Conservation (phyloP, 805 yeast genomes). For the Lachancea waltii region DNA sequence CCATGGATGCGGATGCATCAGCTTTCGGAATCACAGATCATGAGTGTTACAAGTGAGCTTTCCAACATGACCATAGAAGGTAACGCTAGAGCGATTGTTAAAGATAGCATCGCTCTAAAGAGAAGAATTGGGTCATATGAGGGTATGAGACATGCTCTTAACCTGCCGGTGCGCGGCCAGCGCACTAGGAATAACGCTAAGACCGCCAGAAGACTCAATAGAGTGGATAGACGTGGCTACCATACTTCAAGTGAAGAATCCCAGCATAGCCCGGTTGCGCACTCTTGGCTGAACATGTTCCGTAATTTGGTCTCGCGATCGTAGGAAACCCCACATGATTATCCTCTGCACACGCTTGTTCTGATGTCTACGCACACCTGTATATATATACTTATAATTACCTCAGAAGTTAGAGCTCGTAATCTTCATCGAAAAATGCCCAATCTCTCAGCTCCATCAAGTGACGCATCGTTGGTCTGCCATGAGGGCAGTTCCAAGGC, state of each 20-base stretch:
- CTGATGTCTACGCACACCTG: background rate
- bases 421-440: conserved; percentile 41
- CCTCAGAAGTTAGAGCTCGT: conserved; percentile 13
- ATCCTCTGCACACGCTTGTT: background rate
- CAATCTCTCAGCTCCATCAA: conserved; percentile 53
- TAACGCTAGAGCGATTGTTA: conserved; percentile 62
- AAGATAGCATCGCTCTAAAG: conserved; percentile 73
- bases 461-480: conserved; percentile 95
- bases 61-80: conserved; percentile 80
- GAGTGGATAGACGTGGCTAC: conserved; percentile 54
- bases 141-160: conserved; percentile 85
- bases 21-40: conserved; percentile 76
- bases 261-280: background rate
- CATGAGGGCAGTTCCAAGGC: conserved; percentile 98
- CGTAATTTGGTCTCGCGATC: too few species aligned
- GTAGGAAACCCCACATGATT: too few species aligned
- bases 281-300: too few species aligned
- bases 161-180: conserved; percentile 83
- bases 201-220: conserved; percentile 84
- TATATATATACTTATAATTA: background rate
- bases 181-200: conserved; percentile 83
- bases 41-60: conserved; percentile 82
- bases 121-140: conserved; percentile 75
- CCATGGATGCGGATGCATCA: conserved; percentile 95
- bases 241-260: conserved; percentile 4